Base-by-base conservation (phyloP, 2,329 filamentous ascomycete species). In the Plenodomus biglobosus region DNA sequence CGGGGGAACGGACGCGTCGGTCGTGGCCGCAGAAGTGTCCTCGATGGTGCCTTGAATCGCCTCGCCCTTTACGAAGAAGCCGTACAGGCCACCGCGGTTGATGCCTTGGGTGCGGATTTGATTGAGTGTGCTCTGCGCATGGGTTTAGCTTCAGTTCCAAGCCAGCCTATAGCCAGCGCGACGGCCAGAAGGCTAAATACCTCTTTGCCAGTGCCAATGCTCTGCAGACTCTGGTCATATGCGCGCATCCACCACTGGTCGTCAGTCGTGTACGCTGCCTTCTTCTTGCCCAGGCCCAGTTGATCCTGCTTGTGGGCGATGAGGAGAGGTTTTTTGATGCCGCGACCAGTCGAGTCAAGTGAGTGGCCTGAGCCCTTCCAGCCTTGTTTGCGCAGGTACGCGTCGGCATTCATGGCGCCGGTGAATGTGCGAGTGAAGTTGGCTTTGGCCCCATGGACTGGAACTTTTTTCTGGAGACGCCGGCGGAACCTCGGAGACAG, bases 201-300 rank as follows among this genome's bases (percentile, higher is more conserved):
- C 38, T 66, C 62, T 43, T 66, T 50, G 0, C 67, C 66, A 7
- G 59, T 66, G 1, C 67, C 68, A 44, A 70, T 80, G 3, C 86
- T 88, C 71, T 94, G 88, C 56, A 96, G 76, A 46, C 92, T 91
- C 69, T 91, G 86, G 73, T 97, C 92, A 60, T 96, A 96, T 10
- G 94, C 94, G 49, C 90, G 87, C 73, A 96, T 80, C 94, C 94
- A 99, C 94, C 94, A 99, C 70, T 96, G 91, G 68, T 96, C 92
- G 60, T 80, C 79, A 24, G 82, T 78, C 21, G 78, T 78, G 39
- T 69, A 64, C 21, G 68, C 66, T 17, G 62, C 61, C 57, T 83
- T 83, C 70, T 89, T 90, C 68, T 88, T 85, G 45, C 92, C 92
- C 4, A 97, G 78, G 19, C 92, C 92, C 44, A 88, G 79, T 21